A percentile compares a stretch with the other conserved stretches of the same genome.
phyloP scores from a whole-genome alignment of 2,329 filamentous ascomycete genomes.

The Coniochaeta sp. region DNA sequence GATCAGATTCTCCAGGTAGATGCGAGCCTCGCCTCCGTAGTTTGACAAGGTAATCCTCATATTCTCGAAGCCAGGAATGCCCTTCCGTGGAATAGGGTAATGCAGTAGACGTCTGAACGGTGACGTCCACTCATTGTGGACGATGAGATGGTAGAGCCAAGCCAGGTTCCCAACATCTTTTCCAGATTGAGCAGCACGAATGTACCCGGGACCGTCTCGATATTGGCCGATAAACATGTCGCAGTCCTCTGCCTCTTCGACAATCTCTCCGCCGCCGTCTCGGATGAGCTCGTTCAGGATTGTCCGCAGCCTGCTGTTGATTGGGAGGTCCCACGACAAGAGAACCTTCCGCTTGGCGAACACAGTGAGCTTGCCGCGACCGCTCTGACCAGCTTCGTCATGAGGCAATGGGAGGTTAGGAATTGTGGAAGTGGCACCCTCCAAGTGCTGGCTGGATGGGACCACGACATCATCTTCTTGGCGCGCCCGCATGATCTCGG shows the following conservation, averaged over 20 bases:
- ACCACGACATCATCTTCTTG: constrained; percentile 49
- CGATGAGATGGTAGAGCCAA: constrained; percentile 91
- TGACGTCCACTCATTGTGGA: constrained; percentile 80
- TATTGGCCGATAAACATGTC: constrained; percentile 85
- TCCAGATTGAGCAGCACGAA: constrained; percentile 63
- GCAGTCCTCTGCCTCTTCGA: constrained; percentile 57
- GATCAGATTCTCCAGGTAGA: constrained; percentile 90
- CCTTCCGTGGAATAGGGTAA: constrained; percentile 73
- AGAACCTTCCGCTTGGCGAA: constrained; percentile 74
- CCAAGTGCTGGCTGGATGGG: constrained; percentile 51
- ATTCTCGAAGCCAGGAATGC: constrained; percentile 70
- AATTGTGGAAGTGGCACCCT: constrained; percentile 54
- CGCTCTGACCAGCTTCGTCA: constrained; percentile 16
- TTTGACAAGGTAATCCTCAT: constrained; percentile 87
- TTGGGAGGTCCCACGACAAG: constrained; percentile 65
- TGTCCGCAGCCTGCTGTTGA: constrained; percentile 57
- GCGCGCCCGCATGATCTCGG: constrained; percentile 64
- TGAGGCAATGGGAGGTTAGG: constrained; percentile 34
- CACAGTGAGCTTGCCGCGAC: constrained; percentile 53
- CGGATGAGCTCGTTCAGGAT: constrained; percentile 66
- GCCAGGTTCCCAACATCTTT: constrained; percentile 88
- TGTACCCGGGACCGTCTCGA: constrained; percentile 72
- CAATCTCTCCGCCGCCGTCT: constrained; percentile 63
- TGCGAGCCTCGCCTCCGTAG: constrained; percentile 87
- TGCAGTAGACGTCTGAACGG: constrained; percentile 78